phyloP scores from a whole-genome alignment of 108 stramenopile species.

The Stephanodiscus minutulus region DNA sequence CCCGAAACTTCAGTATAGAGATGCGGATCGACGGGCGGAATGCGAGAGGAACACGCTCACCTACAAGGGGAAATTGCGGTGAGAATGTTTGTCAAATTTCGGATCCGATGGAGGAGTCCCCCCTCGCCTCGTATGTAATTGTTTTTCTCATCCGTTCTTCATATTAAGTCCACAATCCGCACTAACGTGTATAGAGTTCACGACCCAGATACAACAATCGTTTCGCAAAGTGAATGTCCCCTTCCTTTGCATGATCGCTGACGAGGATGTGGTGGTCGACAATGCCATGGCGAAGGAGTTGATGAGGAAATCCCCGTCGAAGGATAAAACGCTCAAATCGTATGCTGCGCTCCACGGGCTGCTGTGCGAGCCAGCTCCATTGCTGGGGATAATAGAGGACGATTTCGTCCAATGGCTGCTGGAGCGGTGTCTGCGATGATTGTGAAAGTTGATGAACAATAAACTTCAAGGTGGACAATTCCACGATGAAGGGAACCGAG shows the following conservation, averaged over 20 bases:
- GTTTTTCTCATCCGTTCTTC: conserved; percentile 7
- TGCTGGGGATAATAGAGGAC: conserved; percentile 65
- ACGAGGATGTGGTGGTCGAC: conserved; percentile 84
- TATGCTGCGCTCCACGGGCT: conserved; percentile 65
- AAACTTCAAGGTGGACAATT: no score
- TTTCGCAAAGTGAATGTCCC: conserved; percentile 54
- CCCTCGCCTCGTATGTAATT: not conserved
- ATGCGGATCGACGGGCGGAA: conserved; percentile 65
- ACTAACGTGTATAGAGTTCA: conserved; percentile 70
- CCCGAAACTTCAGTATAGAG: conserved; percentile 74
- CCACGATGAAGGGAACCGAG: no score
- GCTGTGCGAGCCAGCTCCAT: conserved; percentile 78
- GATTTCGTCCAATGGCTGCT: conserved; percentile 74
- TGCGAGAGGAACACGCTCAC: conserved; percentile 64
- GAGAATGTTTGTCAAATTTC: not conserved
- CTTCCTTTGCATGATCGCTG: conserved; percentile 71
- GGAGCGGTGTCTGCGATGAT: conserved; percentile 33
- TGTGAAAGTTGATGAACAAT: no score
- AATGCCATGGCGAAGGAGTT: conserved; percentile 64
- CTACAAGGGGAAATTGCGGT: conserved; percentile 41
- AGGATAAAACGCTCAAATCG: conserved; percentile 22
- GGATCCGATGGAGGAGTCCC: not conserved
- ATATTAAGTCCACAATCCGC: conserved; percentile 53
- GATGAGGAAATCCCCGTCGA: conserved; percentile 53
- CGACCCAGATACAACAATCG: conserved; percentile 39